Evolutionary conservation across 441 rosid species (phyloP).

Genomic region (Adansonia madagascariensis): DNA sequence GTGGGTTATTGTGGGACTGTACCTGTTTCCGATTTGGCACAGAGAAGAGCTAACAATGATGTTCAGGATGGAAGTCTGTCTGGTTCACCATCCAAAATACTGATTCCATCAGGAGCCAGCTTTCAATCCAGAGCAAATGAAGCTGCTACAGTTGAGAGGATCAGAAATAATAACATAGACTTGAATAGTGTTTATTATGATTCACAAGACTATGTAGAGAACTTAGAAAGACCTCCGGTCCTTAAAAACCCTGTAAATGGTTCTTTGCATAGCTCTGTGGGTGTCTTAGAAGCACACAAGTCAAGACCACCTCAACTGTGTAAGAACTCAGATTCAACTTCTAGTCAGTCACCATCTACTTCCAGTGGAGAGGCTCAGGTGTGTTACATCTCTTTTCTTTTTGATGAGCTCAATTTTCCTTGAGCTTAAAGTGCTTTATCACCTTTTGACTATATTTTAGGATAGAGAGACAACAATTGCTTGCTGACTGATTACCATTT

Average conservation of each 20-base stretch:
- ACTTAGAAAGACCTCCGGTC: conserved; percentile 29
- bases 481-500: background rate
- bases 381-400: conserved; percentile 14
- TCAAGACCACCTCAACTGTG: conserved; percentile 42
- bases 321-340: conserved; percentile 50
- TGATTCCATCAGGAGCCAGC: conserved; percentile 30
- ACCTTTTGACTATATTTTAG: conserved; percentile 18
- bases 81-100: conserved; percentile 30
- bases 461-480: conserved; percentile 4
- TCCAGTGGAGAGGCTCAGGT: conserved; percentile 72
- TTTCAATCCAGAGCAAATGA: conserved; percentile 33
- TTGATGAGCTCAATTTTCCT: background rate
- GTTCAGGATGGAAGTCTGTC: conserved; percentile 24
- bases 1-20: conserved; percentile 32
- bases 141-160: conserved; percentile 30
- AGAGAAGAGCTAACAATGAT: conserved; percentile 29
- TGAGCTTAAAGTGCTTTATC: conserved; percentile 6
- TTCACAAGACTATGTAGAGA: conserved; percentile 39
- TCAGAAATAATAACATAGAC: conserved; percentile 47
- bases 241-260: conserved; percentile 30
- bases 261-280: conserved; percentile 32
- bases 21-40: conserved; percentile 37
- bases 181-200: conserved; percentile 55
- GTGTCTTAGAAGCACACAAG: conserved; percentile 34
- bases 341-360: conserved; percentile 53